Evolutionary conservation across 2,329 filamentous ascomycete species (phyloP).

Genomic region (Verticillium alfalfae): DNA sequence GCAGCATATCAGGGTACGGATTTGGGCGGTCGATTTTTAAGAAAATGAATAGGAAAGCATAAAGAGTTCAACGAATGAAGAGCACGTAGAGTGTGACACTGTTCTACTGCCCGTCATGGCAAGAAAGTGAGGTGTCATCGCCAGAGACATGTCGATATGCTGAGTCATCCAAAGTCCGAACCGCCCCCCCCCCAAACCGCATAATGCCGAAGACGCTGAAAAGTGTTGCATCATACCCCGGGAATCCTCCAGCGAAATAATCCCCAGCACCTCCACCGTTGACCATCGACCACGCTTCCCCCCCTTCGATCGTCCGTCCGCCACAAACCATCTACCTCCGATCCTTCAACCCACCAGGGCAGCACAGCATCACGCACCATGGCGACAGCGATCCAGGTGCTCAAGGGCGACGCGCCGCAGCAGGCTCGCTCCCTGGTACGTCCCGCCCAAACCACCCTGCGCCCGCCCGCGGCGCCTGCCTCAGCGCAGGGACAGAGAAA

Average conservation of each 20-base stretch:
- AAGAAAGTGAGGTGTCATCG: neutral
- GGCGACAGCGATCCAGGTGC: slow-evolving; percentile 19
- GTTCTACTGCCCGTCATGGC: neutral
- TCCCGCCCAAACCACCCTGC: slow-evolving; percentile 7
- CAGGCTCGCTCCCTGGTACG: slow-evolving; percentile 53
- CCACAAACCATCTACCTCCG: neutral
- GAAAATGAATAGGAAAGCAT: too few species aligned
- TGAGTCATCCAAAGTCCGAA: neutral
- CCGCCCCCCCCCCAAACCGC: neutral
- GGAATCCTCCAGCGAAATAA: slow-evolving; percentile 6
- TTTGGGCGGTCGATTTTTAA: too few species aligned
- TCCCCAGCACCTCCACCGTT: neutral
- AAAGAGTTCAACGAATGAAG: too few species aligned
- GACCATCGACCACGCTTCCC: neutral
- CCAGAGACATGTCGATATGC: neutral
- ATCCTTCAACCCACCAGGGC: too few species aligned
- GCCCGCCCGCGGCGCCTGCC: too few species aligned
- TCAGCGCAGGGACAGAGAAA: too few species aligned
- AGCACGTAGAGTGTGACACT: too few species aligned
- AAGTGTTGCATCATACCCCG: slow-evolving; percentile 11
- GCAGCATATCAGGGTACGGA: too few species aligned
- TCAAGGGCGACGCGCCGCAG: slow-evolving; percentile 50
- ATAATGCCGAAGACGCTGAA: slow-evolving; percentile 19
- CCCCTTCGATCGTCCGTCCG: neutral
- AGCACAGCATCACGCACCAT: slow-evolving; percentile 1